phyloP scores from a whole-genome alignment of 768 basidiomycete genomes.

The Trametes meyenii region DNA sequence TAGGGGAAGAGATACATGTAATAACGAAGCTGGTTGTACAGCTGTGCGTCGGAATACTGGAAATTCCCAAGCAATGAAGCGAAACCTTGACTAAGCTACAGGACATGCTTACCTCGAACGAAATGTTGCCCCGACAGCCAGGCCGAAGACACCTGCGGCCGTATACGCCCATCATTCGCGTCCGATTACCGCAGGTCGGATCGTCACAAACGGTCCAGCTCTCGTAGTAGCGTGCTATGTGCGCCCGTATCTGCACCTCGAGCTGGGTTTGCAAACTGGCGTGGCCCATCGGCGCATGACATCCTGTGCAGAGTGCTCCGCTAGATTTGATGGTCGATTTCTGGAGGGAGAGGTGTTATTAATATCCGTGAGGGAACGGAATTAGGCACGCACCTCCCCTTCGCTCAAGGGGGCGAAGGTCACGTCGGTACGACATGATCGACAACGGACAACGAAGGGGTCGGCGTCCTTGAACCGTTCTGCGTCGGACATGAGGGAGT shows the following conservation, averaged over 20 bases:
- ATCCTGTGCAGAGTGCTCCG: slow-evolving; percentile 75
- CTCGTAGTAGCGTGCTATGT: slow-evolving; percentile 84
- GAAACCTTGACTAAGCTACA: background rate
- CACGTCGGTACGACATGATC: slow-evolving; percentile 63
- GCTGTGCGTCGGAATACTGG: slow-evolving; percentile 80
- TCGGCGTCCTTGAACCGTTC: slow-evolving; percentile 82
- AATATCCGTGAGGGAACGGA: background rate
- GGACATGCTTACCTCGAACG: slow-evolving; percentile 67
- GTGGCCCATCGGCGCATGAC: slow-evolving; percentile 51
- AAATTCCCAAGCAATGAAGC: background rate
- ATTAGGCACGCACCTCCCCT: slow-evolving; percentile 48
- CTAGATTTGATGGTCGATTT: slow-evolving; percentile 62
- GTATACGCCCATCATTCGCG: slow-evolving; percentile 94
- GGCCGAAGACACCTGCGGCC: slow-evolving; percentile 76
- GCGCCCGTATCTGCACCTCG: slow-evolving; percentile 80
- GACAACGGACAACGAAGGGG: slow-evolving; percentile 77
- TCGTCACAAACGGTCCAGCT: slow-evolving; percentile 90
- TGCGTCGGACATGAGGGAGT: slow-evolving; percentile 86
- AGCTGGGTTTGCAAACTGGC: slow-evolving; percentile 82
- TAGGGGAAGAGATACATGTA: slow-evolving; percentile 78
- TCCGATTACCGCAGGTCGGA: slow-evolving; percentile 76
- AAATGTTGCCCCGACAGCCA: slow-evolving; percentile 70
- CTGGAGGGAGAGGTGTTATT: slow-evolving; percentile 40
- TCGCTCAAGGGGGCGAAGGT: slow-evolving; percentile 63
- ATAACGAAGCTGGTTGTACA: slow-evolving; percentile 92